Base-by-base conservation (phyloP, 2,329 filamentous ascomycete genomes). In the Juglanconis sp. region DNA sequence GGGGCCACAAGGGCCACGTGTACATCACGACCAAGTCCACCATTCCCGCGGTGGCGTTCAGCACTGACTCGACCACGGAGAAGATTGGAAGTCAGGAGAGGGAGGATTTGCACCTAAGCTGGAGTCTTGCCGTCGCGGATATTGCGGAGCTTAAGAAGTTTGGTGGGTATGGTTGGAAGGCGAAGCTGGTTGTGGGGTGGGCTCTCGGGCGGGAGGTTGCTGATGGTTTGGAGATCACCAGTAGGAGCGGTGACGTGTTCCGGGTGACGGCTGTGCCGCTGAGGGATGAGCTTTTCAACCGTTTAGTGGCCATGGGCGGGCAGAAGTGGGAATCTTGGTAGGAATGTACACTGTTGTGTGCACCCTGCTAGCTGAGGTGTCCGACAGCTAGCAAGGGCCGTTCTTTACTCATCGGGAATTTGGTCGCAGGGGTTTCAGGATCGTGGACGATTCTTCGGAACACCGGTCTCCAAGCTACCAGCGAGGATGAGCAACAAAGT, bases 131-230 rank as follows among this genome's bases (percentile, higher is more conserved):
- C 0, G 81, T 95, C 3, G 80, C 80, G 0, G 88, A 94, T 15
- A 88, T 96, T 50, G 76, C 72, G 54, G 90, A 93, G 71, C 69
- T 96, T 56, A 89, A 87, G 71, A 96, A 96, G 74, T 77, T 93
- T 1, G 91, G 91, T 4, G 91, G 91, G 0, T 79, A 93, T 40
- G 90, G 91, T 0, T 96, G 91, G 91, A 96, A 95, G 74, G 86
- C 87, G 1, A 94, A 92, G 76, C 75, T 95, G 53, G 81, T 95
- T 1, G 89, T 95, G 1, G 90, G 91, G 0, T 92, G 91, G 90
- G 87, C 89, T 1, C 81, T 91, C 68, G 83, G 86, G 0, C 81
- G 86, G 52, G 87, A 93, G 71, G 85, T 95, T 35, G 85, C 88
- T 0, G 91, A 95, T 75, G 90, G 90, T 0, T 66, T 96, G 65